Evolutionary conservation across 345 rosid species (phyloP), one percentile per base, ranked within the genome.

Genomic region (Arabis hirsuta): DNA sequence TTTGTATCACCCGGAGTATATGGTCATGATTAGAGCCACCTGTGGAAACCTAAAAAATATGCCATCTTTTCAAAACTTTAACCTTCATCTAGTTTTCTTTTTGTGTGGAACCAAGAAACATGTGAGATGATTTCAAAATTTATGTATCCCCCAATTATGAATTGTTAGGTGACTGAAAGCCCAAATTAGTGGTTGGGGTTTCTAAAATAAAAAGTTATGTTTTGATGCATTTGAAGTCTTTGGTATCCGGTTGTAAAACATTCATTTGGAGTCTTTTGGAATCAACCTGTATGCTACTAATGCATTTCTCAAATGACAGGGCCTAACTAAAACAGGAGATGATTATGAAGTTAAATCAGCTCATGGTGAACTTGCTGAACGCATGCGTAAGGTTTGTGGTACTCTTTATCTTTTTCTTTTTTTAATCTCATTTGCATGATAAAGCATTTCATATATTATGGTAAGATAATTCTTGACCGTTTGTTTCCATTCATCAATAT

Each of bases 311-410:
- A 64, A 72, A 57, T 77, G 16, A 72, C 87, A 95, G 99, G 99
- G 98, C 65, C 78, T 95, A 77, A 95, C 94, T 55, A 95, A 95
- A 85, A 76, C 92, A 19, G 98, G 98, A 70, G 99, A 95, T 65
- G 96, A 95, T 72, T 95, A 95, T 47, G 96, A 91, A 84, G 94
- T 90, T 45, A 95, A 95, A 85, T 72, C 96, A 67, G 99, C 97
- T 77, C 97, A 95, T 76, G 99, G 87, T 67, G 90, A 91, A 80
- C 96, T 95, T 72, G 99, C 97, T 65, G 97, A 95, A 73, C 96
- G 99, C 68, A 95, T 95, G 97, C 96, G 97, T 75, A 95, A 90
- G 97, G 97, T 95, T 70, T 19, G 78, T 81, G 24, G 9, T 77
- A 45, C 64, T 73, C 20, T 58, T 34, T 73, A 9, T 22, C 3